A percentile compares a stretch with the other conserved stretches of the same genome.
Evolutionary conservation across 352 stramenopile genomes (phyloP).

Genomic region (Phytophthora europaea): DNA sequence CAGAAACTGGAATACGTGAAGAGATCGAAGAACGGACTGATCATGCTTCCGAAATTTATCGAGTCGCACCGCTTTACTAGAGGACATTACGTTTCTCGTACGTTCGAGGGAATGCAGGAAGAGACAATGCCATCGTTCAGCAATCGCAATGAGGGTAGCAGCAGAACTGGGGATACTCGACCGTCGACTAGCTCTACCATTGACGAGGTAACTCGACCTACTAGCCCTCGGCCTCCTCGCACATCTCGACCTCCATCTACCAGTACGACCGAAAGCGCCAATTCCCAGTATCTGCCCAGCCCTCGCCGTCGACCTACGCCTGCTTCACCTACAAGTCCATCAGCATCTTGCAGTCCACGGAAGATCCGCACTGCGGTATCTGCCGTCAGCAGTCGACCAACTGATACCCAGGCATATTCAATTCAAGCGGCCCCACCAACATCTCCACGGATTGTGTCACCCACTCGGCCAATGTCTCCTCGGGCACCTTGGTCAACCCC

Average conservation of each 20-base stretch:
- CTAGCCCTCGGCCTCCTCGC: constrained; percentile 34
- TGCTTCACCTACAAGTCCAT: constrained; percentile 14
- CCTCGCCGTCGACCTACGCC: constrained; percentile 12
- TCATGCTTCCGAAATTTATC: constrained; percentile 72
- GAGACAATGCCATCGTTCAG: constrained; percentile 17
- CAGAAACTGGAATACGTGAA: constrained; percentile 73
- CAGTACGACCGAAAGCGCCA: not conserved
- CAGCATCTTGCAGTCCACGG: constrained; percentile 37
- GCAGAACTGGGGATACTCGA: constrained; percentile 7
- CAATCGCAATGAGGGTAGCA: constrained; percentile 12
- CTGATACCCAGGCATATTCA: constrained; percentile 1
- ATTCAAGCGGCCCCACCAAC: constrained; percentile 21
- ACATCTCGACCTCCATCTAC: constrained; percentile 20
- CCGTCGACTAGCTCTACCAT: constrained; percentile 25
- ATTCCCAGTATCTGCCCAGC: constrained; percentile 17
- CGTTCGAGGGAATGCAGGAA: constrained; percentile 54
- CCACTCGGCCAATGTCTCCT: constrained; percentile 30
- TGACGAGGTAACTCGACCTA: constrained; percentile 19
- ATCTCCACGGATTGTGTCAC: constrained; percentile 31
- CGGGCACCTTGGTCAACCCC: constrained; percentile 2
- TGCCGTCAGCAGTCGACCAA: constrained; percentile 1
- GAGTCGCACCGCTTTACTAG: constrained; percentile 64
- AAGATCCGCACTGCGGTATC: constrained; percentile 23
- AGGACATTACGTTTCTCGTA: constrained; percentile 49
- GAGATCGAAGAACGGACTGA: constrained; percentile 69